A percentile compares a stretch with the other conserved stretches of the same genome.
phyloP scores from a whole-genome alignment of 2,329 filamentous ascomycete species.

The Diaporthe longicolla region DNA sequence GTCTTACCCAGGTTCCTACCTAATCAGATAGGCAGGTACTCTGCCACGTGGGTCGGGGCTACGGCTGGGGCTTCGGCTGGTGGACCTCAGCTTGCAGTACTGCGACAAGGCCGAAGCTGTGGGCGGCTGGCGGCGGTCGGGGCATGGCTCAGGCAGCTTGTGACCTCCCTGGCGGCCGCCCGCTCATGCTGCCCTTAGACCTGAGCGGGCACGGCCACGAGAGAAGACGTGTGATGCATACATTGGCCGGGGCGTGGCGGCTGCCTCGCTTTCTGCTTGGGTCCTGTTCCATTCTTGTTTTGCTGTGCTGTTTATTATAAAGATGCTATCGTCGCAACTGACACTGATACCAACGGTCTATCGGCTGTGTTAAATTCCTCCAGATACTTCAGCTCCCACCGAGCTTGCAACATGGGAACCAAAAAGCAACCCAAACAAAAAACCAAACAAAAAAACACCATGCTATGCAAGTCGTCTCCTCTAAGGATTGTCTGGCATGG shows the following conservation, averaged over 20 bases:
- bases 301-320: constrained; percentile 3
- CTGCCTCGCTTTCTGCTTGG: neutral
- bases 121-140: neutral
- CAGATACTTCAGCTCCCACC: neutral
- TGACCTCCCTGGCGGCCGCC: constrained; percentile 17
- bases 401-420: neutral
- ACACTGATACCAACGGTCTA: constrained; percentile 4
- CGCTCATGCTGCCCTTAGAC: neutral
- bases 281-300: neutral
- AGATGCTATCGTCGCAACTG: constrained; percentile 11
- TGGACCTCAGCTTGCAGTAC: constrained; percentile 1
- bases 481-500: constrained; percentile 6
- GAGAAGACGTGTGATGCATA: constrained; percentile 14
- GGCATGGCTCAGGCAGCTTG: constrained; percentile 21
- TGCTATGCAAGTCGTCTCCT: constrained; percentile 18
- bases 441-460: neutral
- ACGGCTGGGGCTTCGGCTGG: constrained; percentile 5
- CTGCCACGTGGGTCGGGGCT: constrained; percentile 4
- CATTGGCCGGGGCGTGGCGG: constrained; percentile 5
- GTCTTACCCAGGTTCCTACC: no score
- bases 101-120: neutral
- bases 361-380: neutral
- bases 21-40: neutral
- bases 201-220: neutral
- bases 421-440: neutral